Percentiles rank a stretch among this genome's conserved stretches.
Conservation (phyloP, 345 rosid species). For the Cardamine chenopodiifolia region DNA sequence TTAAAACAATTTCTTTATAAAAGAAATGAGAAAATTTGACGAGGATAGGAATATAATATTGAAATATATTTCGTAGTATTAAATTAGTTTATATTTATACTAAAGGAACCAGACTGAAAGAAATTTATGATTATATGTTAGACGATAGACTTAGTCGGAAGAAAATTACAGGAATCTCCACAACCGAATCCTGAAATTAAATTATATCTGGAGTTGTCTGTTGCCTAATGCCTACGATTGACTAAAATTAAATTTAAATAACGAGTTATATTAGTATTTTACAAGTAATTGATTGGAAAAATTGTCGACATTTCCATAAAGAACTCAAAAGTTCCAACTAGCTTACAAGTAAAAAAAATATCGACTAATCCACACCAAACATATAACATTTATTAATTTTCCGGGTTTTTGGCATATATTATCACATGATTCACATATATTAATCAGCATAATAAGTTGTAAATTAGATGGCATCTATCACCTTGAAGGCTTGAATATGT, state of each 20-base stretch:
- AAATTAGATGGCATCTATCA: background rate
- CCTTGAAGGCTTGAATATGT: background rate
- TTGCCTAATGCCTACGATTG: no score
- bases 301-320: background rate
- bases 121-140: no score
- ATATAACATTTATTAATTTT: no score
- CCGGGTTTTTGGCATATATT: background rate
- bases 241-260: no score
- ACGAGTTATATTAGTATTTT: background rate
- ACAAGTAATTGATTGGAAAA: background rate
- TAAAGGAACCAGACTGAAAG: no score
- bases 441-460: background rate
- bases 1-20: background rate
- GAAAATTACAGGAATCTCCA: no score
- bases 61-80: background rate
- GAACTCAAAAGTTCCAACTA: conserved; percentile 1
- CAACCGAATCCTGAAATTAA: no score
- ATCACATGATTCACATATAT: background rate
- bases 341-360: background rate
- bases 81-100: background rate
- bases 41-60: background rate
- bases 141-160: no score
- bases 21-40: background rate
- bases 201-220: no score
- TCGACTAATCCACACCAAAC: no score